Evolutionary conservation across 768 basidiomycete genomes (phyloP), one percentile per base, ranked within the genome.

Genomic region (Chalciporus pseudorubinellus): DNA sequence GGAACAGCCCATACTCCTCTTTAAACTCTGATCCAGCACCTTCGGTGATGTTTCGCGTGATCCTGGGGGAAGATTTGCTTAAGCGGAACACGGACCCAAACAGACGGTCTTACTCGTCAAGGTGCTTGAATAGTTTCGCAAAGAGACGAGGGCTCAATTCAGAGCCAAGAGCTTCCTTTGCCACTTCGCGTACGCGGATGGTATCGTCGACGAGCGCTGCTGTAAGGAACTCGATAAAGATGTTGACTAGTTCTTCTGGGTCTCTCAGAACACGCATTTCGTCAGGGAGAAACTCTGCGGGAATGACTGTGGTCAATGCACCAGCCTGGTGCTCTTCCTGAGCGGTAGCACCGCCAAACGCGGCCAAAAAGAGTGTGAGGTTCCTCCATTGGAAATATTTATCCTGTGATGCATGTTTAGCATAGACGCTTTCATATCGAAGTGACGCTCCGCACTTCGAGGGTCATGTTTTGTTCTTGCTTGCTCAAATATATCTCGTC

Each of bases 311-410:
- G 16, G 77, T 70, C 20, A 90, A 69, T 20, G 76, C 72, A n/a
- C 70, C 67, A 29, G 77, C 67, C 38, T 83, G 74, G 28, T 78
- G 74, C 39, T 74, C 71, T 14, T 86, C 81, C 36, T 74, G 71
- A 18, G 82, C 70, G 54, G 86, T 86, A 6, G 80, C 73, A 5
- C 87, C 86, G 33, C 84, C 83, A n/a, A 85, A 77, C 0, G 88
- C 80, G 4, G 89, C 82, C 34, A 95, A 72, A 68, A 87, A 90
- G 20, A 92, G 70, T 0, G 88, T 85, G 12, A 92, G 71, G 62
- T 94, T 92, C 60, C 89, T 85, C 92, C 93, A 97, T 58, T 92
- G 87, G 33, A 76, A 79, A 38, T 84, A 79, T 57, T 82, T 77
- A 18, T 91, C 89, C 89, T 92, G 47, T 14, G 28, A 18, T 31